Evolutionary conservation across 441 rosid species (phyloP), one percentile per base, ranked within the genome.

Genomic region (Pelargonium australe): DNA sequence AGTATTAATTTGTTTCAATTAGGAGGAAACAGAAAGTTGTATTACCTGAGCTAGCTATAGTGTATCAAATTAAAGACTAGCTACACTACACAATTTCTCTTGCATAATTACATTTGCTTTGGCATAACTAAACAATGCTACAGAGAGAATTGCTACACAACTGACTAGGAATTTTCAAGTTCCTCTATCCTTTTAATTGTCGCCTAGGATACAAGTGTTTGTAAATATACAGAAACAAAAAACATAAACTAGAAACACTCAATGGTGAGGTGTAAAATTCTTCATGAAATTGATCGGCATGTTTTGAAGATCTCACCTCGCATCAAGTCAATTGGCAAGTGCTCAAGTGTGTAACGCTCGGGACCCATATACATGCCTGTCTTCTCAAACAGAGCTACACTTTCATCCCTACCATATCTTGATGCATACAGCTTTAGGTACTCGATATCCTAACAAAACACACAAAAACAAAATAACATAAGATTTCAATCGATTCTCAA

Each of bases 331-430:
- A 94, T 77, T 31, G 97, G 91, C 87, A 85, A 76, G 82, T 94
- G 96, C 65, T 94, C 97, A 14, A 41, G 67, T 11, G 97, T 83
- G 85, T 94, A 88, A 13, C 95, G 92, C 80, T 94, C 97, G 0
- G 99, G 99, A 31, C 97, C 96, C 58, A 80, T 68, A 76, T 94
- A 87, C 69, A 88, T 79, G 19, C 95, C 96, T 4, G 96, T 89
- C 87, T 78, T 91, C 85, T 91, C 97, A 80, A 91, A 71, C 12
- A 94, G 82, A 7, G 87, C 83, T 70, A 84, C 79, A 63, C 87
- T 96, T 79, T 85, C 96, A 14, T 85, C 91, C 71, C 91, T 81
- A 31, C 97, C 96, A 66, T 79, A 87, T 77, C 85, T 89, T 40
- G 96, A 88, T 67, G 84, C 74, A 67, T 84, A 94, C 67, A 89